Evolutionary conservation across 176 grass and related monocot genomes (phyloP).

Genomic region (Oryza meridionalis): DNA sequence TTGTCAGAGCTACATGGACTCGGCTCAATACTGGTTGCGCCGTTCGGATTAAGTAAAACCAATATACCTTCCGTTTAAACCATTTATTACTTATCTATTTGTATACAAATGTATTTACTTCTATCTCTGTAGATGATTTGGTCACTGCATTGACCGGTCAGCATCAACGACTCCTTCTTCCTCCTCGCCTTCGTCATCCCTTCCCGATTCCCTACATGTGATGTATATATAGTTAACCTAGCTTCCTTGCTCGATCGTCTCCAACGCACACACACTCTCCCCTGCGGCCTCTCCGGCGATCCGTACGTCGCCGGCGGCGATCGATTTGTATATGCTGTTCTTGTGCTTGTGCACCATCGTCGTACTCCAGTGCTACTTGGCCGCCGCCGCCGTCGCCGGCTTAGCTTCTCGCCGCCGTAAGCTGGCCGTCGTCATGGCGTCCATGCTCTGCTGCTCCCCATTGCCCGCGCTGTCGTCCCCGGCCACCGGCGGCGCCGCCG

Average conservation of each 20-base stretch:
- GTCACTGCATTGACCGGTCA: slow-evolving; percentile 49
- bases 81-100: not conserved
- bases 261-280: not conserved
- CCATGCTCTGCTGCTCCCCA: not conserved
- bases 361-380: too few relatives aligned
- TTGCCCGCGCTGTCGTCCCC: not conserved
- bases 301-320: not conserved
- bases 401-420: too few relatives aligned
- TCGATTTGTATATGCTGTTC: not conserved
- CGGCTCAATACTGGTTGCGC: slow-evolving; percentile 32
- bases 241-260: not conserved
- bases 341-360: not conserved
- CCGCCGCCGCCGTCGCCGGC: too few relatives aligned
- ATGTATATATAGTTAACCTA: slow-evolving; percentile 1
- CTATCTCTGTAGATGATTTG: slow-evolving; percentile 20
- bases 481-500: not conserved
- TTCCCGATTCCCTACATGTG: too few relatives aligned
- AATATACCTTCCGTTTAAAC: not conserved
- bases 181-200: not conserved
- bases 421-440: slow-evolving; percentile 18
- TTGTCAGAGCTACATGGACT: not conserved
- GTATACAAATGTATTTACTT: not conserved
- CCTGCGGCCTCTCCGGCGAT: not conserved
- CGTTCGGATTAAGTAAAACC: slow-evolving; percentile 45
- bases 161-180: slow-evolving; percentile 14